These are phyloP conservation scores for Wickerhamomyces xylosicus DNA, from an alignment of 805 yeast species.

Conservation along the genomic window DNA sequence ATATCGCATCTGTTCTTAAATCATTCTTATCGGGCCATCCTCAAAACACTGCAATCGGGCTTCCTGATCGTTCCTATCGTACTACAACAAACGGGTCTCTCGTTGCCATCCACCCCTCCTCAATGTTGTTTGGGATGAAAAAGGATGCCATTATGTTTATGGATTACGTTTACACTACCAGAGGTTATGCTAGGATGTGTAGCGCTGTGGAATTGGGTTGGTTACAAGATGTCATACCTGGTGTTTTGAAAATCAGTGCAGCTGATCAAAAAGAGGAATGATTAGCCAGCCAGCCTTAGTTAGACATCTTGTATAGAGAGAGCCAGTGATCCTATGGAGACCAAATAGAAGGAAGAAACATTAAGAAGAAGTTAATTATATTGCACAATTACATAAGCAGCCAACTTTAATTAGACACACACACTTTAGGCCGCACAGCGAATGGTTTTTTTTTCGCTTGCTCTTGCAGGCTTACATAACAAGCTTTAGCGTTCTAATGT, in stretches of 20 bases:
- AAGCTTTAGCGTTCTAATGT: no score
- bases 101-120: constrained; percentile 84
- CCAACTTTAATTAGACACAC: no score
- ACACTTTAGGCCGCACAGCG: no score
- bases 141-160: constrained; percentile 88
- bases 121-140: constrained; percentile 71
- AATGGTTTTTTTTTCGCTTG: no score
- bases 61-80: constrained; percentile 89
- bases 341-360: no score
- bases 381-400: no score
- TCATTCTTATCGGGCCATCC: constrained; percentile 77
- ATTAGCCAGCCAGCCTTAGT: no score
- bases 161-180: constrained; percentile 87
- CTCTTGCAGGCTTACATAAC: no score
- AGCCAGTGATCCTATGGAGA: no score
- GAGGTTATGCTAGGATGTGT: constrained; percentile 89
- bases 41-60: constrained; percentile 85
- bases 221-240: constrained; percentile 56
- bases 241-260: constrained; percentile 6
- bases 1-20: constrained; percentile 52
- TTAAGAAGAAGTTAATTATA: no score
- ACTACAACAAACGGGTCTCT: constrained; percentile 79
- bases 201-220: constrained; percentile 72
- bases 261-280: neutral
- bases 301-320: no score